Evolutionary conservation across 192 early-diverging fungal genomes (phyloP), one percentile per base, ranked within the genome.

Genomic region (Blastocladiella britannica): DNA sequence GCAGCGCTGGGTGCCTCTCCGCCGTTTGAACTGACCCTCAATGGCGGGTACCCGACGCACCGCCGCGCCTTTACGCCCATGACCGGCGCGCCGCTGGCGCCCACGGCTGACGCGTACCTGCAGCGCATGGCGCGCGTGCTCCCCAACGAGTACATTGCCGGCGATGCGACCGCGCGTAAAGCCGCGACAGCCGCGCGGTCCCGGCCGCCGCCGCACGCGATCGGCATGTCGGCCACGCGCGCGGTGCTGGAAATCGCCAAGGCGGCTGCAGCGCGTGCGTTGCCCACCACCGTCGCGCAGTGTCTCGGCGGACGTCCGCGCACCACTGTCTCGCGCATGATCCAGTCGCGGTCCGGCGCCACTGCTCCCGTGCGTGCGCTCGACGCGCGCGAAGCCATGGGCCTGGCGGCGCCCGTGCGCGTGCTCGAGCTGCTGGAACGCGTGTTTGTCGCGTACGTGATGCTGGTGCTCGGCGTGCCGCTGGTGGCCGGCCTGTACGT

Each of bases 1-100:
- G 26, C 30, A 4, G 65, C 66, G 7, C 60, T 82, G 4, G 80
- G 80, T 29, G 79, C 79, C 15, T 18, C 28, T 12, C 57, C 56
- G 5, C 65, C 65, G 5, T 67, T 67, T 31, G 56, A 37, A 29
- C 37, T 65, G 23, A 8, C 28, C 23, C 24, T 30, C 23, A 28
- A 15, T 29, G 28, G 15, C 31, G 23, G 25, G 23, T 24, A 28
- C 24, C 31, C 28, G 55, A 23, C 28, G 31, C 55, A 56, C 29
- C 31, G 55, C 4, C 18, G 18, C 0, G 4, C 20, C 7, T 28
- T 28, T 8, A 4, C 9, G 9, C 31, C 27, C 25, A 20, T 47
- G 2, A 4, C 37, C 1, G 37, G 37, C 15, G 15, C n/a, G 15
- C 37, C 37, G 37, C 12, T 4, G 15, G 37, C n/a, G 15, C 37